phyloP scores from a whole-genome alignment of 2,329 filamentous ascomycete genomes.

The Arachnopeziza araneosa region DNA sequence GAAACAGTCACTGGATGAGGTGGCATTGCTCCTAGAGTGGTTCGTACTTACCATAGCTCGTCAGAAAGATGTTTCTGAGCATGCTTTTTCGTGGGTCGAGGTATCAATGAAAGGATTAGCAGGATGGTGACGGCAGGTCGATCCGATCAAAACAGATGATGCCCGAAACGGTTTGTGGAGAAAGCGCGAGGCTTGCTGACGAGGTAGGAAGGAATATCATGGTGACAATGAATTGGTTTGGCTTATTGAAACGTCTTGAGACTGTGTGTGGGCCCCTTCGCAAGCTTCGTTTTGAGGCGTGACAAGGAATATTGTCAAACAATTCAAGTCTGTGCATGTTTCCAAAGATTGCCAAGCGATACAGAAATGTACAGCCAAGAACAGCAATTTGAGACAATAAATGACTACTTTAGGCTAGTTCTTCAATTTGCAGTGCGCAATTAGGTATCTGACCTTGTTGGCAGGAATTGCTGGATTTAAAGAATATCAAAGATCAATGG shows the following conservation, averaged over 20 bases:
- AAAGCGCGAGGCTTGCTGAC: background rate
- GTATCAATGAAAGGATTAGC: background rate
- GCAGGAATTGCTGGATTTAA: background rate
- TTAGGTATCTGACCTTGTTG: background rate
- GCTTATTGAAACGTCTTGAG: background rate
- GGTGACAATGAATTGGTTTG: background rate
- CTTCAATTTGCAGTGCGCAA: background rate
- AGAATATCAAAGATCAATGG: background rate
- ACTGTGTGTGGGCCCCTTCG: background rate
- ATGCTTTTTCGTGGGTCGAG: background rate
- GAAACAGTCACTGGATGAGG: background rate
- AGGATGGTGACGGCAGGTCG: background rate
- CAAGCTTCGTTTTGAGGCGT: background rate
- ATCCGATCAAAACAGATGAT: background rate
- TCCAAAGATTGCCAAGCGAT: background rate
- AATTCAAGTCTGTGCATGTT: background rate
- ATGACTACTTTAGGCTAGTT: background rate
- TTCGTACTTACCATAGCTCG: background rate
- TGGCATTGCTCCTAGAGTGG: background rate
- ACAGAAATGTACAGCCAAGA: background rate
- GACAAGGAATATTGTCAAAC: background rate
- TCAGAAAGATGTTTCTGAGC: background rate
- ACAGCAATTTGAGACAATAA: background rate
- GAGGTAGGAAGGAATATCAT: background rate
- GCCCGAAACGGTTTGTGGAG: background rate